Evolutionary conservation across 371 early-diverging fungal species (phyloP).

Genomic region (Mortierella polycephala): DNA sequence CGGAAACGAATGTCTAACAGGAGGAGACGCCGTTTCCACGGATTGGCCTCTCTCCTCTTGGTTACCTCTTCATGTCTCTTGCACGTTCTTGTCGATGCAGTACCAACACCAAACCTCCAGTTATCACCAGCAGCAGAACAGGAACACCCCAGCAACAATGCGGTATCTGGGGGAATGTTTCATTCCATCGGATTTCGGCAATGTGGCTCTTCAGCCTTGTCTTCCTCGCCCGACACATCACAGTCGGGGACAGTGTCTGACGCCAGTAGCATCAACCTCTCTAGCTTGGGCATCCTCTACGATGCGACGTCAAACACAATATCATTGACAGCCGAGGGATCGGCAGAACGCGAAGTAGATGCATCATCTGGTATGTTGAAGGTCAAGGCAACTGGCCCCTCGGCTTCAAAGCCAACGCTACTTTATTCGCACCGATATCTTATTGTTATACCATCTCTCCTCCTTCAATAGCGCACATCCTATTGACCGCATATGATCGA

Average conservation of each 20-base stretch:
- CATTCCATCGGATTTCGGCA: slow-evolving; percentile 36
- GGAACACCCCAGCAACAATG: not conserved
- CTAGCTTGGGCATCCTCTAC: slow-evolving; percentile 22
- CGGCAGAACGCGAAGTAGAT: slow-evolving; percentile 17
- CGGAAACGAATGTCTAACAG: too few relatives aligned
- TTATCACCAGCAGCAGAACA: not conserved
- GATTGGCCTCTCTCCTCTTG: too few relatives aligned
- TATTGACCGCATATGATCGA: slow-evolving; percentile 36
- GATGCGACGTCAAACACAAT: slow-evolving; percentile 36
- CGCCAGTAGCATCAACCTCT: slow-evolving; percentile 1
- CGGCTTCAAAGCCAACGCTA: not conserved
- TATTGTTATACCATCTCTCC: too few relatives aligned
- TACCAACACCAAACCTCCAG: slow-evolving; percentile 2
- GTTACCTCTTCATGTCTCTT: too few relatives aligned
- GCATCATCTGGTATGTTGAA: slow-evolving; percentile 22
- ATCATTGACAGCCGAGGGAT: slow-evolving; percentile 25
- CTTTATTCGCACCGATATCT: not conserved
- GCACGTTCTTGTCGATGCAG: slow-evolving; percentile 5
- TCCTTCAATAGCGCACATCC: slow-evolving; percentile 21
- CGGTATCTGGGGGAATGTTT: slow-evolving; percentile 15
- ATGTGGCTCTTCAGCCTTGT: slow-evolving; percentile 2
- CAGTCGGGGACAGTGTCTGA: not conserved
- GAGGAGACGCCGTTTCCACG: too few relatives aligned
- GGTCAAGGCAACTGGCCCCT: too few relatives aligned
- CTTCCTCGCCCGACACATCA: not conserved